Percentiles rank a stretch among this genome's conserved stretches.
Evolutionary conservation across 2,329 filamentous ascomycete genomes (phyloP).

Genomic region (Aphanocladium album): DNA sequence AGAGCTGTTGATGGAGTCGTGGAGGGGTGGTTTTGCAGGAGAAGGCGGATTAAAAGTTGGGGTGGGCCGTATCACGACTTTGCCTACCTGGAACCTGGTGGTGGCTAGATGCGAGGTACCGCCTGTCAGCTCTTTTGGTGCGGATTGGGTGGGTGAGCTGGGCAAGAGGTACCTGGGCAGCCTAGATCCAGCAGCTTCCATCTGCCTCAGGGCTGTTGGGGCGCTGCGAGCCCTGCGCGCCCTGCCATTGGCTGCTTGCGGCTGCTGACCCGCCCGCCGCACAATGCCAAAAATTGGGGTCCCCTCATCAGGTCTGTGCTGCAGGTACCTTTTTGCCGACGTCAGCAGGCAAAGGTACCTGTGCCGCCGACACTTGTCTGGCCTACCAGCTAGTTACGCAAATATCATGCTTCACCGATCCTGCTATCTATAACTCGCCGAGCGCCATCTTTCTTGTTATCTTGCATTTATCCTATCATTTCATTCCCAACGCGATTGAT

Average conservation of each 20-base stretch:
- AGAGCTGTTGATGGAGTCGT: conserved; percentile 3
- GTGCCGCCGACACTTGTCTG: neutral
- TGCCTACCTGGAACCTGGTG: neutral
- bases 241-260: neutral
- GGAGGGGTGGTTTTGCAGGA: conserved; percentile 14
- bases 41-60: conserved; percentile 11
- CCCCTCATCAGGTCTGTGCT: neutral
- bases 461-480: neutral
- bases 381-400: neutral
- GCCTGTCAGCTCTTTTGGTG: neutral
- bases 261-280: neutral
- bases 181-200: conserved; percentile 13
- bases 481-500: neutral
- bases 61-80: conserved; percentile 7
- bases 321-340: neutral
- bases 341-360: neutral
- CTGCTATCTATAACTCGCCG: neutral
- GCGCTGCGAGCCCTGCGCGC: neutral
- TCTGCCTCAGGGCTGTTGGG: conserved; percentile 12
- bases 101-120: neutral
- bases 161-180: neutral
- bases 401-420: neutral
- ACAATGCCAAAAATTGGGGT: conserved; percentile 6
- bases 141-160: neutral
- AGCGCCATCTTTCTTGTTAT: neutral